Percentiles rank a stretch among this genome's conserved stretches.
Conservation (phyloP, 805 yeast genomes). For the Wickerhamomyces canadensis region DNA sequence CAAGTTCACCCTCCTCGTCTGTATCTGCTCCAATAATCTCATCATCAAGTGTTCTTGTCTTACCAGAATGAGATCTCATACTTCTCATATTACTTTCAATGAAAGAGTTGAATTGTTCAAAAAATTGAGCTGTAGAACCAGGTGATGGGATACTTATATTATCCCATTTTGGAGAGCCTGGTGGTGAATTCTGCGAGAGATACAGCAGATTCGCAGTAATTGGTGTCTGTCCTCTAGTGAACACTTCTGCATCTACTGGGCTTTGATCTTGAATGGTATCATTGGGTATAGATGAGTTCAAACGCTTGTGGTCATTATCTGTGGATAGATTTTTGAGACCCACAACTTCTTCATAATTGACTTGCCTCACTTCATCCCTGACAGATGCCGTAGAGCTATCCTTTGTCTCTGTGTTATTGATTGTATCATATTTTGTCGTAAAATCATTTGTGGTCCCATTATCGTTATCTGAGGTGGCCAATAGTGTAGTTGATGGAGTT, state of each 20-base stretch:
- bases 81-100: constrained; percentile 22
- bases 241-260: constrained; percentile 10
- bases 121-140: constrained; percentile 8
- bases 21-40: constrained; percentile 1
- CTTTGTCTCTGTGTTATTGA: no score
- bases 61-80: constrained; percentile 7
- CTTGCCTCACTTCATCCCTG: no score
- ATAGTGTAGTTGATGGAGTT: no score
- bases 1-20: constrained; percentile 1
- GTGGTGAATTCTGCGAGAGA: constrained; percentile 12
- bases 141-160: constrained; percentile 2
- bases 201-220: constrained; percentile 16
- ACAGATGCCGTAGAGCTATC: no score
- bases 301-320: no score
- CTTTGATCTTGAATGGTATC: constrained; percentile 9
- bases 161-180: constrained; percentile 14
- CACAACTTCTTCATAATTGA: no score
- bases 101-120: constrained; percentile 18
- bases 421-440: no score
- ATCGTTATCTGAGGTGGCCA: no score
- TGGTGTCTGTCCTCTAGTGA: constrained; percentile 17
- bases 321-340: no score
- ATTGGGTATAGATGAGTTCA: no score
- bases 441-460: no score
- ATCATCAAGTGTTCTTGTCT: constrained; percentile 12